Conservation (phyloP, 2,329 filamentous ascomycete genomes). For the Didymella keratinophila region DNA sequence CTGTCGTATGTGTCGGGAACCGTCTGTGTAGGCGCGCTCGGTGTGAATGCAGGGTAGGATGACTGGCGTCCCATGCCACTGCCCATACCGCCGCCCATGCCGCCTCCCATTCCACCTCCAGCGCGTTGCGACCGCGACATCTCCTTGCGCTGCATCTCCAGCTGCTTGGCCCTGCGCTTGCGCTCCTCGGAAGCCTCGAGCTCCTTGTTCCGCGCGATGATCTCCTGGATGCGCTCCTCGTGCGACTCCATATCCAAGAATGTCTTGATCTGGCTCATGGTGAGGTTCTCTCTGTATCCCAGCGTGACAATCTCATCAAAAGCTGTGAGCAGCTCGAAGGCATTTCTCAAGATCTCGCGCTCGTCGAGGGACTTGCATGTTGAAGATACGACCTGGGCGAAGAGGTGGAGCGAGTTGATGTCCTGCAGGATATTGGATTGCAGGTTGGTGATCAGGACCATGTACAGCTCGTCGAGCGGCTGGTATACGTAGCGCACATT, state of each 20-base stretch:
- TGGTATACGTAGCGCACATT: slow-evolving; percentile 99
- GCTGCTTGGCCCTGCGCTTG: slow-evolving; percentile 97
- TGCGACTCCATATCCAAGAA: slow-evolving; percentile 99
- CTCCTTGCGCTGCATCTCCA: slow-evolving; percentile 99
- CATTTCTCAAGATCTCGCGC: slow-evolving; percentile 91
- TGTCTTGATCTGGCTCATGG: slow-evolving; percentile 96
- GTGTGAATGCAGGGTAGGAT: slow-evolving; percentile 87
- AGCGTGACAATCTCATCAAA: slow-evolving; percentile 97
- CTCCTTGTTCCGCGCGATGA: slow-evolving; percentile 83
- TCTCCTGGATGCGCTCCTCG: slow-evolving; percentile 96
- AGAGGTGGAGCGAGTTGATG: slow-evolving; percentile 97
- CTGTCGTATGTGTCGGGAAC: slow-evolving; percentile 86
- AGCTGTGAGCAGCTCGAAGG: slow-evolving; percentile 93
- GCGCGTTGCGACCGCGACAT: slow-evolving; percentile 76
- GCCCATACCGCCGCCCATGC: slow-evolving; percentile 32
- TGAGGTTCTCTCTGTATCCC: slow-evolving; percentile 95
- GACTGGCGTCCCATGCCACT: slow-evolving; percentile 72
- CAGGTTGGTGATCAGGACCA: slow-evolving; percentile 98
- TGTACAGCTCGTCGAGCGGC: slow-evolving; percentile 98
- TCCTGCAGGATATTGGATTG: slow-evolving; percentile 99
- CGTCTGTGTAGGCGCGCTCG: slow-evolving; percentile 72
- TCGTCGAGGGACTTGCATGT: slow-evolving; percentile 97
- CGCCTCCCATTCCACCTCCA: slow-evolving; percentile 49
- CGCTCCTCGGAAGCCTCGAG: slow-evolving; percentile 97
- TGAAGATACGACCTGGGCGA: slow-evolving; percentile 95